Evolutionary conservation across 208 protist species (phyloP), one percentile per base, ranked within the genome.

Genomic region (Acanthamoeba rhysodes): DNA sequence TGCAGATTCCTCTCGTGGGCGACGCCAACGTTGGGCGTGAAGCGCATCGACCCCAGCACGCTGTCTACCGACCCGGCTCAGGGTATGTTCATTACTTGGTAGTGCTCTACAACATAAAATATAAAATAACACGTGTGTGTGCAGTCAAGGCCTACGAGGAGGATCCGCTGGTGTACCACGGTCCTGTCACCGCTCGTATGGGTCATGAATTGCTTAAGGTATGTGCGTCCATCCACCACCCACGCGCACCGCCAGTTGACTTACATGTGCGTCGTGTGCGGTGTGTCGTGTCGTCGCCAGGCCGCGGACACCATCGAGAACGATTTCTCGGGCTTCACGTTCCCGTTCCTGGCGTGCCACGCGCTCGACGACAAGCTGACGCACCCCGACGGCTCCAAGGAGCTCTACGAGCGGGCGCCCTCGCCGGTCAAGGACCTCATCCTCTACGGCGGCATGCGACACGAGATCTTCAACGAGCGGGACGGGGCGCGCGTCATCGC

Each of bases 141-240:
- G 53, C 85, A 91, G 87, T 68, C 37, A 93, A 93, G 27, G 48
- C 53, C 8, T 93, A 93, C 37, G 55, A 34, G 16, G 87, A 93
- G 62, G 87, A 93, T 45, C 87, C 87, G 6, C 41, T 93, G 10
- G 87, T 93, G 16, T 93, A 76, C 32, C 87, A 93, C 64, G 87
- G 87, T 48, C 87, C 87, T 7, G 48, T 93, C 9, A 74, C 55
- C 20, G 87, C 87, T 6, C 29, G 62, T 0, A 93, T 74, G 29
- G 87, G 87, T 7, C 87, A 90, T 24, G 80, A 90, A 37, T 24
- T 90, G 22, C 45, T 90, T 8, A 90, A 85, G 76, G 76, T 85
- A 1, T 18, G 37, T 41, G 37, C 37, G 37, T 4, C 37, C 37
- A 41, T 4, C 37, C 37, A 41, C 37, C 37, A 41, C 4, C 37